Percentiles rank a stretch among this genome's conserved stretches.
Conservation (phyloP, 371 early-diverging fungal genomes). For the Dinochytrium kinnereticum region DNA sequence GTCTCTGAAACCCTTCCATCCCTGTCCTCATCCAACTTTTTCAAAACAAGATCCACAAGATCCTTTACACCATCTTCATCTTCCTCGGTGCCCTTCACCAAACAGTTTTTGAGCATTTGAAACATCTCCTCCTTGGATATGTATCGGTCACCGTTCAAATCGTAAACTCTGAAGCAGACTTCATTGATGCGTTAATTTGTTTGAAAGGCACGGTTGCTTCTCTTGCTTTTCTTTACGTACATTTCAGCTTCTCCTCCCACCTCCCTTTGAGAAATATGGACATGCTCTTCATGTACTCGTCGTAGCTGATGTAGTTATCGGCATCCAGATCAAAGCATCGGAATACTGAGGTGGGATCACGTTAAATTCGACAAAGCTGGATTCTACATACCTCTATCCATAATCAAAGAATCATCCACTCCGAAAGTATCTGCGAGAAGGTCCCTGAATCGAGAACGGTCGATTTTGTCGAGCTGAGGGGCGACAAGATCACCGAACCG, state of each 20-base stretch:
- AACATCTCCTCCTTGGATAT: slow-evolving; percentile 67
- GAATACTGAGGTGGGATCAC: slow-evolving; percentile 42
- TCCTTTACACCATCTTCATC: slow-evolving; percentile 67
- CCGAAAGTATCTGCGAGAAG: slow-evolving; percentile 60
- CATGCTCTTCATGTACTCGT: slow-evolving; percentile 60
- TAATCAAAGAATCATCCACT: slow-evolving; percentile 60
- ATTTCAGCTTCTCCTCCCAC: slow-evolving; percentile 52
- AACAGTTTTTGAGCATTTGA: slow-evolving; percentile 61
- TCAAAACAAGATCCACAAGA: slow-evolving; percentile 62
- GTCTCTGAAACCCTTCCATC: slow-evolving; percentile 61
- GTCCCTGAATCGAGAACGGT: slow-evolving; percentile 58
- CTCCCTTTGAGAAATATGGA: slow-evolving; percentile 56
- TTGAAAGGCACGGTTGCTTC: not conserved
- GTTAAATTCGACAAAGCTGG: too few relatives aligned
- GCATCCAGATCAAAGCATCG: slow-evolving; percentile 61
- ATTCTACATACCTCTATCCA: slow-evolving; percentile 56
- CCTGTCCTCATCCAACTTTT: slow-evolving; percentile 62
- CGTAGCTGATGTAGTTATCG: slow-evolving; percentile 58
- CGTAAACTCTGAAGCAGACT: slow-evolving; percentile 66
- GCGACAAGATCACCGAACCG: slow-evolving; percentile 37
- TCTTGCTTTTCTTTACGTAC: too few relatives aligned
- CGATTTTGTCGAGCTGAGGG: slow-evolving; percentile 52
- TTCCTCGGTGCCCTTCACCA: slow-evolving; percentile 57
- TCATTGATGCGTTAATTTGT: not conserved
- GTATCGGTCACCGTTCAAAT: slow-evolving; percentile 63